These are phyloP conservation scores for Apophysomyces ossiformis DNA, from an alignment of 371 early-diverging fungal genomes.

Conservation along the genomic window DNA sequence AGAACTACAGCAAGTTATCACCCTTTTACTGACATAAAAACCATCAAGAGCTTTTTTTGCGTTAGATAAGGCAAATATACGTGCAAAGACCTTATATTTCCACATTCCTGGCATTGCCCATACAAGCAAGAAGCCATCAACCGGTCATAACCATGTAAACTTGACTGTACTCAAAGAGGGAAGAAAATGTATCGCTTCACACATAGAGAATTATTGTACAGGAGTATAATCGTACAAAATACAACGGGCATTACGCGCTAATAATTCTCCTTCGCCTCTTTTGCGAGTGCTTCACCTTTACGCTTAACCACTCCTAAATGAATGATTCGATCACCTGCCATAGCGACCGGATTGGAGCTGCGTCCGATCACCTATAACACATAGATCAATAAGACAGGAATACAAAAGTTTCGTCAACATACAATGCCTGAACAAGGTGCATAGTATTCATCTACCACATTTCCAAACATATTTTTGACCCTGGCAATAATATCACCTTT, in stretches of 20 bases:
- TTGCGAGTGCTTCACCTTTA: constrained; percentile 48
- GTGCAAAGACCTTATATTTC: too few relatives aligned
- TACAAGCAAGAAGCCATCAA: too few relatives aligned
- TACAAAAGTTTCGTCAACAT: constrained; percentile 47
- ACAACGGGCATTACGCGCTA: constrained; percentile 13
- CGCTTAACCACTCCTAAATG: constrained; percentile 81
- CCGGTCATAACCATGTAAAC: too few relatives aligned
- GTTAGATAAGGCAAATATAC: too few relatives aligned
- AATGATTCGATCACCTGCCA: constrained; percentile 78
- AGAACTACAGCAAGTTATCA: too few relatives aligned
- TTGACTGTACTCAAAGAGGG: too few relatives aligned
- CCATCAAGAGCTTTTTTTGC: too few relatives aligned
- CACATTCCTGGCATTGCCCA: too few relatives aligned
- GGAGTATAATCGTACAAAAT: not conserved
- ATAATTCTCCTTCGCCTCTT: constrained; percentile 68
- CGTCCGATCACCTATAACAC: constrained; percentile 45
- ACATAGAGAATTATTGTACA: too few relatives aligned
- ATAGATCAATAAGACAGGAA: not conserved
- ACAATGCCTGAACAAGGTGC: constrained; percentile 86
- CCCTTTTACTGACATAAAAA: too few relatives aligned
- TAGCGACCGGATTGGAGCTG: constrained; percentile 77
- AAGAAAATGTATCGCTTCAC: too few relatives aligned
- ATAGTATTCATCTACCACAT: constrained; percentile 87
- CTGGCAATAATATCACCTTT: constrained; percentile 90
- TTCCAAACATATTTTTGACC: constrained; percentile 91